Percentiles rank a stretch among this genome's conserved stretches.
phyloP scores from a whole-genome alignment of 495 filamentous ascomycete species.

The Glonium stellatum region DNA sequence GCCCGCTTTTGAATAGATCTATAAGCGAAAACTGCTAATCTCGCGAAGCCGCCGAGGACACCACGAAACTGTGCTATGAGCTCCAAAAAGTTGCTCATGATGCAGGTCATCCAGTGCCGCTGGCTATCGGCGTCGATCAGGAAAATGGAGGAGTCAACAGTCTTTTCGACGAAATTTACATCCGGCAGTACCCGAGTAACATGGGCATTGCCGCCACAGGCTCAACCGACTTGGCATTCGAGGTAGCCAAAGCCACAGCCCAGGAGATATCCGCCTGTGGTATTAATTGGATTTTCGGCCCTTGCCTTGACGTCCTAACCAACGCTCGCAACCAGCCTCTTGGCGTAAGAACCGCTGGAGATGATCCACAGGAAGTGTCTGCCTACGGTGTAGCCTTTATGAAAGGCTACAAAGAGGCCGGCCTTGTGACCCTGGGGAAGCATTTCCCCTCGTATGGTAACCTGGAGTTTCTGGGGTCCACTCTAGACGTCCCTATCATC shows the following conservation, averaged over 20 bases:
- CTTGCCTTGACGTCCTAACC: slow-evolving; percentile 82
- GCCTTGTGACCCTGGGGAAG: slow-evolving; percentile 78
- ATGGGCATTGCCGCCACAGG: slow-evolving; percentile 88
- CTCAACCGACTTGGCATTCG: slow-evolving; percentile 67
- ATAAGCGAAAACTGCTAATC: slow-evolving; percentile 6
- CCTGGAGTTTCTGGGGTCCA: slow-evolving; percentile 81
- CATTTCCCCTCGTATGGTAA: slow-evolving; percentile 92
- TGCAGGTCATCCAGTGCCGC: slow-evolving; percentile 75
- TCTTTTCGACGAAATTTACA: slow-evolving; percentile 83
- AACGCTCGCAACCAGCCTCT: slow-evolving; percentile 82
- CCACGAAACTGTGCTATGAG: slow-evolving; percentile 72
- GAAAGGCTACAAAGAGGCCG: slow-evolving; percentile 82
- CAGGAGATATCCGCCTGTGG: slow-evolving; percentile 80
- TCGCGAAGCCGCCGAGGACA: slow-evolving; percentile 66
- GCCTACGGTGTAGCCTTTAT: slow-evolving; percentile 80
- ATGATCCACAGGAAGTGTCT: slow-evolving; percentile 85
- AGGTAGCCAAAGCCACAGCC: slow-evolving; percentile 78
- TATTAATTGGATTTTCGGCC: slow-evolving; percentile 85
- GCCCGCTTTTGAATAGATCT: background rate
- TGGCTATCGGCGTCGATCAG: slow-evolving; percentile 81
- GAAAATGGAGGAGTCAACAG: slow-evolving; percentile 95
- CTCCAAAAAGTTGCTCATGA: slow-evolving; percentile 80
- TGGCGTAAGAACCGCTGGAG: slow-evolving; percentile 73
- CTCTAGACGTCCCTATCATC: slow-evolving; percentile 81
- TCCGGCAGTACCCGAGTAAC: slow-evolving; percentile 82